Evolutionary conservation across 108 stramenopile genomes (phyloP).

Genomic region (Conticribra guillardii): DNA sequence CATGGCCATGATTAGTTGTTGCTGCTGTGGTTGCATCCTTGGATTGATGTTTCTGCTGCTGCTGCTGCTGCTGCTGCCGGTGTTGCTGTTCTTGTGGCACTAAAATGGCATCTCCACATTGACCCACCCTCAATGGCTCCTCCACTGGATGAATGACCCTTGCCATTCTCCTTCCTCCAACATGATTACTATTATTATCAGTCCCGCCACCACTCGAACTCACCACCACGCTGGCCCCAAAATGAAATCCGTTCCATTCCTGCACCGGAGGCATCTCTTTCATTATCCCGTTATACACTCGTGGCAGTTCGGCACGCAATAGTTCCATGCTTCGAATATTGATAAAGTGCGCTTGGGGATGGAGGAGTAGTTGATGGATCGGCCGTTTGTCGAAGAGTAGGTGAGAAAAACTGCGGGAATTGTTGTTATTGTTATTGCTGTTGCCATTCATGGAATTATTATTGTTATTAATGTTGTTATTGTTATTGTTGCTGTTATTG

Average conservation of each 20-base stretch:
- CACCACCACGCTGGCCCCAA: constrained; percentile 61
- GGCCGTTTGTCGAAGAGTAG: constrained; percentile 68
- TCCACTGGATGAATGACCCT: constrained; percentile 77
- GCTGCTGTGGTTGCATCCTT: constrained; percentile 7
- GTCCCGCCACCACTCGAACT: background rate
- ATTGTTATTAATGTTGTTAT: too few relatives aligned
- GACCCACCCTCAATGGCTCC: constrained; percentile 42
- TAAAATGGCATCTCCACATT: constrained; percentile 64
- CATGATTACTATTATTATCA: constrained; percentile 5
- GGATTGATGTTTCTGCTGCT: too few relatives aligned
- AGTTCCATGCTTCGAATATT: constrained; percentile 95
- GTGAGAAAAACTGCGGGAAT: too few relatives aligned
- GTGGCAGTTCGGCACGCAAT: background rate
- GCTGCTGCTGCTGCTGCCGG: too few relatives aligned
- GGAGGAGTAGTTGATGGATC: constrained; percentile 49
- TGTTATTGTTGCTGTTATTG: too few relatives aligned
- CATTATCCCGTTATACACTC: constrained; percentile 25
- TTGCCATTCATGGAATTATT: too few relatives aligned
- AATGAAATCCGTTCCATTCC: constrained; percentile 77
- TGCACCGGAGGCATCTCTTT: constrained; percentile 64
- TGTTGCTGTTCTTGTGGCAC: constrained; percentile 5
- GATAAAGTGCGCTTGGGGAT: constrained; percentile 95
- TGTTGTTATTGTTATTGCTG: too few relatives aligned
- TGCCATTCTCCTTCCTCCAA: constrained; percentile 52
- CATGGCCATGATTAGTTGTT: too few relatives aligned